These are phyloP conservation scores for Pseudonitzschia multiseries DNA, from an alignment of 108 stramenopile genomes.

Conservation along the genomic window DNA sequence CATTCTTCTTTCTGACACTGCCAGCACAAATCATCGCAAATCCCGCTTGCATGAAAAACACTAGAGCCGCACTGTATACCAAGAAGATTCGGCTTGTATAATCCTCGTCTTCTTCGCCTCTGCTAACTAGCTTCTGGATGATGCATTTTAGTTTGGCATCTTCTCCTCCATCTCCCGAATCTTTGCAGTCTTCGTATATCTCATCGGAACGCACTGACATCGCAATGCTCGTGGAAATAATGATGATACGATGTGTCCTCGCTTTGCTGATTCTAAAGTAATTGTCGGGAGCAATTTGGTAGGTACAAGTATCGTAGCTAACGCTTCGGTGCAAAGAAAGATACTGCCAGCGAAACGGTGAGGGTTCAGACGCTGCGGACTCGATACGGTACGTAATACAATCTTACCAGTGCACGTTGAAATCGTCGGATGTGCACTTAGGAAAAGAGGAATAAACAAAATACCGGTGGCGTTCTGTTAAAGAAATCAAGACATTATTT, in stretches of 20 bases:
- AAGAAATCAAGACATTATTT: no score
- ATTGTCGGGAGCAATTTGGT: no score
- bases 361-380: no score
- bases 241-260: background rate
- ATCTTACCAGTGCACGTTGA: no score
- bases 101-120: constrained; percentile 19
- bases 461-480: no score
- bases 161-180: constrained; percentile 8
- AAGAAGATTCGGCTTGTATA: constrained; percentile 52
- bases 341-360: no score
- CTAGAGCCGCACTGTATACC: constrained; percentile 67
- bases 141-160: constrained; percentile 26
- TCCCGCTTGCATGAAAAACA: constrained; percentile 92
- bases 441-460: no score
- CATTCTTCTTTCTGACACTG: constrained; percentile 78
- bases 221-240: background rate
- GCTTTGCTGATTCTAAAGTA: background rate
- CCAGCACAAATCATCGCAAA: constrained; percentile 91
- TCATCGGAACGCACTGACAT: background rate
- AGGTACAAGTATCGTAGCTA: no score
- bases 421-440: no score
- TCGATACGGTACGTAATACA: no score
- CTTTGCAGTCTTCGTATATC: constrained; percentile 10
- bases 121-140: constrained; percentile 17
- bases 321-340: no score